Evolutionary conservation across 2,329 filamentous ascomycete genomes (phyloP), one percentile per base, ranked within the genome.

Genomic region (Sporothrix curviconia): DNA sequence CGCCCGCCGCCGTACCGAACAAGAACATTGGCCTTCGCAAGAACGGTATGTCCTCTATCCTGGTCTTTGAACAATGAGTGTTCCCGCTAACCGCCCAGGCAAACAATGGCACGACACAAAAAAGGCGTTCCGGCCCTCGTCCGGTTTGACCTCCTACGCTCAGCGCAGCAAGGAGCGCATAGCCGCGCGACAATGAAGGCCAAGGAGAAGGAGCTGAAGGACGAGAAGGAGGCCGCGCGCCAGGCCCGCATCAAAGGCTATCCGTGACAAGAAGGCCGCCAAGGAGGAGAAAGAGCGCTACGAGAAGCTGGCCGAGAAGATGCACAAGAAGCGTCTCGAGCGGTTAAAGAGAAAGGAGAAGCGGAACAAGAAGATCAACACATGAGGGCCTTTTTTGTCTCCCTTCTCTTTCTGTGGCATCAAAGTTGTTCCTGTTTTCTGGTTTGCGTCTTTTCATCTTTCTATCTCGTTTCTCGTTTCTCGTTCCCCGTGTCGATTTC

Each of bases 301-400:
- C 70, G 90, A 91, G 72, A 90, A 92, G 78, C 83, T 99, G 83
- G 92, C 91, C 19, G 90, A 91, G 76, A 97, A 94, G 78, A 97
- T 99, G 94, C 92, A 97, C 76, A 85, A 83, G 74, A 97, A 96
- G 80, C 82, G 92, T 61, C 87, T 97, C 12, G 94, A 99, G 75
- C 83, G 94, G 66, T 74, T 96, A 72, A 96, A 91, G 85, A 83
- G 92, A 69, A 89, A 90, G 73, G 94, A 99, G 79, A 97, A 97
- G 85, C 85, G 94, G 69, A 99, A 92, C 74, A 94, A 92, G 77
- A 75, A 90, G 70, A 69, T 87, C 66, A 85, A 86, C 70, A 86
- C 83, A 60, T 86, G 76, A 81, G 46, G 61, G n/a, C 39, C 19
- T 25, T 40, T 17, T 52, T 14, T 19, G 37, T 11, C n/a, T 30